phyloP scores from a whole-genome alignment of 805 yeast genomes.

The Lachancea dasiensis region DNA sequence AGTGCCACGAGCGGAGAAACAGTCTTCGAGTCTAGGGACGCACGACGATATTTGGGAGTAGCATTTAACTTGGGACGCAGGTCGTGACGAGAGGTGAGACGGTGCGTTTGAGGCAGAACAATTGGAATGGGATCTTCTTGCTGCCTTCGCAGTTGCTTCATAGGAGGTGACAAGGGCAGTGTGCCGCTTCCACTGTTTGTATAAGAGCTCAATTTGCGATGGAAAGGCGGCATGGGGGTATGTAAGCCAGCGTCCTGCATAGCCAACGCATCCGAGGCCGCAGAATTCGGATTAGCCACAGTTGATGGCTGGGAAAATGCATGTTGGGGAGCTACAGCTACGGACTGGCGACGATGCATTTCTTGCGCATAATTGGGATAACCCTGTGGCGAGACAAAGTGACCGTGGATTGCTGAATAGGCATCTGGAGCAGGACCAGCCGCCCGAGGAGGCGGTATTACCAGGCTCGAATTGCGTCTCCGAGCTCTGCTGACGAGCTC shows the following conservation, averaged over 20 bases:
- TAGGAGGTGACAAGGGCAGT: constrained; percentile 25
- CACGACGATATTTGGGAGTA: constrained; percentile 67
- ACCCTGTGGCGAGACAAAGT: constrained; percentile 8
- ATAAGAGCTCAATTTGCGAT: constrained; percentile 27
- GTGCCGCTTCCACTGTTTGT: constrained; percentile 22
- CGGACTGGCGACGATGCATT: constrained; percentile 35
- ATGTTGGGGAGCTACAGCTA: constrained; percentile 28
- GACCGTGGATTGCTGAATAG: constrained; percentile 30
- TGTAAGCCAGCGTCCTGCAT: constrained; percentile 14
- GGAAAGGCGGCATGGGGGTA: constrained; percentile 15
- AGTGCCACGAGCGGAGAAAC: constrained; percentile 78
- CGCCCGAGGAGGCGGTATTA: constrained; percentile 41
- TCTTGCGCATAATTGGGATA: constrained; percentile 15
- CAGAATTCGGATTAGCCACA: constrained; percentile 13
- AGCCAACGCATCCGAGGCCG: constrained; percentile 20
- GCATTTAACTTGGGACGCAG: constrained; percentile 53
- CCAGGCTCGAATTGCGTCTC: constrained; percentile 32
- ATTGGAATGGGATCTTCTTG: constrained; percentile 13
- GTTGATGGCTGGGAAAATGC: constrained; percentile 7
- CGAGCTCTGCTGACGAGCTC: constrained; percentile 8
- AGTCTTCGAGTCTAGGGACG: constrained; percentile 55
- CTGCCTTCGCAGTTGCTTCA: constrained; percentile 31
- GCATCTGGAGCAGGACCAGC: constrained; percentile 37
- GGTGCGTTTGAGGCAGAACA: constrained; percentile 44
- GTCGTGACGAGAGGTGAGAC: constrained; percentile 41